phyloP scores from a whole-genome alignment of 805 yeast species.

The Starmerella roubikii region DNA sequence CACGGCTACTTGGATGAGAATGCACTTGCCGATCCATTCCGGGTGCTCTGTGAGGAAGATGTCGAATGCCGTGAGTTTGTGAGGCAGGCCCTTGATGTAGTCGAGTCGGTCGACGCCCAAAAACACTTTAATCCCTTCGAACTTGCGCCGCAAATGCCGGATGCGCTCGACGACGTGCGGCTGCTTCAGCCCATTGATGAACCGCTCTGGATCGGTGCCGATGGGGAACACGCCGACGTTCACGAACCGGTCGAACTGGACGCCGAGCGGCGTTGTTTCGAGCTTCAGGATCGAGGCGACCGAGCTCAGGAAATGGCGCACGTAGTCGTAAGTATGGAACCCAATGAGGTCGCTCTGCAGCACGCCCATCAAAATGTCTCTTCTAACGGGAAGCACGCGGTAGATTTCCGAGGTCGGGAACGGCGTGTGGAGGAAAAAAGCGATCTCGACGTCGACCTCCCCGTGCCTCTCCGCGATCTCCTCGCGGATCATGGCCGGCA shows the following conservation, averaged over 20 bases:
- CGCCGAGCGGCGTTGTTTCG: slow-evolving; percentile 81
- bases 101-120: slow-evolving; percentile 96
- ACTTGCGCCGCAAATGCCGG: slow-evolving; percentile 47
- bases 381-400: slow-evolving; percentile 87
- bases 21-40: slow-evolving; percentile 96
- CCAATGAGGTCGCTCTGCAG: slow-evolving; percentile 90
- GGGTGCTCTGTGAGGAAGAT: slow-evolving; percentile 86
- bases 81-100: slow-evolving; percentile 96
- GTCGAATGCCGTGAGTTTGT: slow-evolving; percentile 90
- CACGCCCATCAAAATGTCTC: slow-evolving; percentile 82
- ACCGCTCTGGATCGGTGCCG: slow-evolving; percentile 91
- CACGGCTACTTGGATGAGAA: slow-evolving; percentile 90
- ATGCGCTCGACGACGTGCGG: slow-evolving; percentile 54
- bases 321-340: slow-evolving; percentile 98
- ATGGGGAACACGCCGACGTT: slow-evolving; percentile 97
- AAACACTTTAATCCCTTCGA: slow-evolving; percentile 64
- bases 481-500: slow-evolving; percentile 74
- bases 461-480: slow-evolving; percentile 33
- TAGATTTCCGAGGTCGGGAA: slow-evolving; percentile 96
- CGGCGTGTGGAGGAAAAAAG: slow-evolving; percentile 93
- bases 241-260: slow-evolving; percentile 65
- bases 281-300: slow-evolving; percentile 73
- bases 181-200: slow-evolving; percentile 60
- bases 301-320: slow-evolving; percentile 84
- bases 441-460: slow-evolving; percentile 53